Evolutionary conservation across 2,329 filamentous ascomycete species (phyloP).

Genomic region (Monosporascus sp.): DNA sequence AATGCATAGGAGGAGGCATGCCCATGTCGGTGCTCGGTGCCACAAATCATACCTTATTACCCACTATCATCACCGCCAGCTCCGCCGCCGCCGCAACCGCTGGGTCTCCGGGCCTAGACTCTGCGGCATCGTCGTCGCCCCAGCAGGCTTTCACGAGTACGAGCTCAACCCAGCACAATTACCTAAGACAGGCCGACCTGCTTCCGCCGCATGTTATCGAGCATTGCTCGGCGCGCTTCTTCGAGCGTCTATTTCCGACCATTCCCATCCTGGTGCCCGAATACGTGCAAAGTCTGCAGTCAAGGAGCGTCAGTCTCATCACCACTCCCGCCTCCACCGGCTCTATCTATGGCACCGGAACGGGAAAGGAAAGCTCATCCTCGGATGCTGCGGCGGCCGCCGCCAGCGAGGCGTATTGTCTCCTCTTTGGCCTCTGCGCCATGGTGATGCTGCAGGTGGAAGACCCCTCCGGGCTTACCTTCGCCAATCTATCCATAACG

Average conservation of each 20-base stretch:
- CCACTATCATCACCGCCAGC: too few relatives aligned
- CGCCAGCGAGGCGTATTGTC: conserved; percentile 30
- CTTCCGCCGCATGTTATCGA: conserved; percentile 30
- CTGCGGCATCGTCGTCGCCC: conserved; percentile 9
- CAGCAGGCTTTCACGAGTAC: conserved; percentile 18
- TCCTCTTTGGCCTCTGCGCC: conserved; percentile 35
- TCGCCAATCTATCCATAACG: conserved; percentile 25
- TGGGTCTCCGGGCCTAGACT: conserved; percentile 2
- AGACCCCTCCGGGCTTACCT: conserved; percentile 26
- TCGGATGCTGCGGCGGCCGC: conserved; percentile 16
- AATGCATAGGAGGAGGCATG: conserved; percentile 23
- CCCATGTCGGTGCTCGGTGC: conserved; percentile 1
- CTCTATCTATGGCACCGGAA: too few relatives aligned
- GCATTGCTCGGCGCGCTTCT: conserved; percentile 35
- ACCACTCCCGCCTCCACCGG: too few relatives aligned
- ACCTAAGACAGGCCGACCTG: conserved; percentile 28
- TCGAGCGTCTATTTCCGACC: conserved; percentile 34
- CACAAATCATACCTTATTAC: too few relatives aligned
- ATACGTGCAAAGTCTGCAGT: conserved; percentile 29
- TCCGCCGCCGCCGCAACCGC: conserved; percentile 1
- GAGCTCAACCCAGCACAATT: conserved; percentile 14
- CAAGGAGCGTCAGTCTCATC: background rate
- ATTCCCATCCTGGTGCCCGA: conserved; percentile 37
- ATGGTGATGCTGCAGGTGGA: conserved; percentile 39
- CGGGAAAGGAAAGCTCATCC: too few relatives aligned